Base-by-base conservation (phyloP, 2,329 filamentous ascomycete genomes). In the Trichoderma guizhouense region DNA sequence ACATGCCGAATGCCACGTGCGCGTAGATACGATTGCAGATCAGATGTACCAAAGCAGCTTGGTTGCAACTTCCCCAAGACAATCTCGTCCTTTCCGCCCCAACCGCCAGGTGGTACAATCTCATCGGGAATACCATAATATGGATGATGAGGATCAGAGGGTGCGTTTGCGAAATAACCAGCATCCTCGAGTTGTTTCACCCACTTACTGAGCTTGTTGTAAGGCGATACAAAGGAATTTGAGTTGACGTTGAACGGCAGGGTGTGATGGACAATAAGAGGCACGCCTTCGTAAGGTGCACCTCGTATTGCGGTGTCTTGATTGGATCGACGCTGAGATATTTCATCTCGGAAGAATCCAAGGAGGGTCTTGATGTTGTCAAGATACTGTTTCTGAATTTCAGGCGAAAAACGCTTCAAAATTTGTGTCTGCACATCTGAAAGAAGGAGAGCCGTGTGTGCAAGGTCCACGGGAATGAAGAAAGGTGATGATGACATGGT, bases 391-490 rank as follows among this genome's bases (percentile, higher is more conserved):
- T 21, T 11, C 11, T 63, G 61, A 9, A 7, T 39, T 7, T 68
- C 64, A 3, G n/a, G 5, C 5, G 32, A 24, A 43, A 68, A 68
- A 11, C 64, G 51, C 15, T n/a, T 11, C n/a, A 68, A 9, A 24
- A 68, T 68, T 5, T 68, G 64, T n/a, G 64, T 68, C 28, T 68
- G 64, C 18, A 68, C 51, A 26, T 68, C 64, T n/a, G 64, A 68
- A 28, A 68, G 43, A 21, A 68, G 51, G 5, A 68, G 32, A 28
- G 64, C 64, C 30, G 64, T 69, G 36, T 47, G 62, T 30, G 62
- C 7, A 11, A 65, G 28, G 21, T 18, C 24, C 11, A 65, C 62
- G 14, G 62, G 62, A n/a, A 65, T 53, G 39, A 24, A 51, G 61
- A 63, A 63, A 1, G 61, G 39, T 11, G 39, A 65, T 47, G 43